phyloP scores from a whole-genome alignment of 2,329 filamentous ascomycete genomes.

The Penicillium aurantiogriseum region DNA sequence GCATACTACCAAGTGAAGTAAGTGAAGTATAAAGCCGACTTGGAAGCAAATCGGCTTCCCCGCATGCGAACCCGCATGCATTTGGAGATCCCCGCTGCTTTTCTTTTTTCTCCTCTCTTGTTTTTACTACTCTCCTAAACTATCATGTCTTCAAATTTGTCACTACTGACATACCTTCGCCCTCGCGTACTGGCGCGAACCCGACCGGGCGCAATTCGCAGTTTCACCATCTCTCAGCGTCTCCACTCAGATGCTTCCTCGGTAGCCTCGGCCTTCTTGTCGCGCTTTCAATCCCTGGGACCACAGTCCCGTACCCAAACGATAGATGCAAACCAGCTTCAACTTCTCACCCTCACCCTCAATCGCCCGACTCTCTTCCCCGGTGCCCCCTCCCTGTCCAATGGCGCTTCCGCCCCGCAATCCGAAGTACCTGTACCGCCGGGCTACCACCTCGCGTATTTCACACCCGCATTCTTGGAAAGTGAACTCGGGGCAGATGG shows the following conservation, averaged over 20 bases:
- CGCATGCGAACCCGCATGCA: conserved; percentile 11
- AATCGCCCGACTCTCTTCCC: conserved; percentile 48
- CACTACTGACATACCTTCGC: not conserved
- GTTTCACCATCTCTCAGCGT: conserved; percentile 7
- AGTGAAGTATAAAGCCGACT: conserved; percentile 11
- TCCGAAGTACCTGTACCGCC: conserved; percentile 54
- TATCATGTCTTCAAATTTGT: not conserved
- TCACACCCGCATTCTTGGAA: conserved; percentile 59
- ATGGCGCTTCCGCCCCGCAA: conserved; percentile 34
- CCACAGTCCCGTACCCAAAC: conserved; percentile 50
- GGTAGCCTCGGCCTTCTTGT: conserved; percentile 43
- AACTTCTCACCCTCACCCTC: conserved; percentile 60
- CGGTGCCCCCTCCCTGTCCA: conserved; percentile 40
- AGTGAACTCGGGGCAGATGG: conserved; percentile 58
- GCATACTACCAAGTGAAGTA: not conserved
- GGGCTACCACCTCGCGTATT: conserved; percentile 64
- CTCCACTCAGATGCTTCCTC: conserved; percentile 25
- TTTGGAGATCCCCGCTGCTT: conserved; percentile 1
- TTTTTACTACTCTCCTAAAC: not conserved
- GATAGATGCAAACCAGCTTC: conserved; percentile 63
- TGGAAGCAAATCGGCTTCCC: conserved; percentile 6
- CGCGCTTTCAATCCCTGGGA: conserved; percentile 43
- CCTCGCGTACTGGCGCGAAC: not conserved
- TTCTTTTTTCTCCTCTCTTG: not conserved
- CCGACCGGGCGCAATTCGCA: conserved; percentile 4